Percentiles rank a stretch among this genome's conserved stretches.
Conservation (phyloP, 2,329 filamentous ascomycete species). For the Sclerotinia trifoliorum region DNA sequence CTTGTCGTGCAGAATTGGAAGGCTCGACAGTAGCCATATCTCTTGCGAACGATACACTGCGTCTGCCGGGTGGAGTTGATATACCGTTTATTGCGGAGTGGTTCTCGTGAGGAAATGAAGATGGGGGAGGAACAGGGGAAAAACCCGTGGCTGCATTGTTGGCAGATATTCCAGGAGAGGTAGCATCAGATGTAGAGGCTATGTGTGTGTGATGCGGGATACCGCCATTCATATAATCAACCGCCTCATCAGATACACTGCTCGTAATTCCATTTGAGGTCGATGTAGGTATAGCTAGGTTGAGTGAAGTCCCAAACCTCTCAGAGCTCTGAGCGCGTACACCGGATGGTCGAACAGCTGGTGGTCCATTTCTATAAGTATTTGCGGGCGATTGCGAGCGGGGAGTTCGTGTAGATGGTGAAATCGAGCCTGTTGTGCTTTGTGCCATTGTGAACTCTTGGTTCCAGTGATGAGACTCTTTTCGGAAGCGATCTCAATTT, state of each 20-base stretch:
- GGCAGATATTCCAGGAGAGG: conserved; percentile 8
- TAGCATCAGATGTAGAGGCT: not conserved
- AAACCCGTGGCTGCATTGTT: conserved; percentile 14
- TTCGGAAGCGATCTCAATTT: not conserved
- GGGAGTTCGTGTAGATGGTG: conserved; percentile 41
- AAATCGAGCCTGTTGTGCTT: conserved; percentile 40
- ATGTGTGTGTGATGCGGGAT: conserved; percentile 31
- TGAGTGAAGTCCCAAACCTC: conserved; percentile 23
- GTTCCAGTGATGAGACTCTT: not conserved
- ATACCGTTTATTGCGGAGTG: conserved; percentile 31
- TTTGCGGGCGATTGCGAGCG: conserved; percentile 33
- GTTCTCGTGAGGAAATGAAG: conserved; percentile 14
- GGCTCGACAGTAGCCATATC: conserved; percentile 46
- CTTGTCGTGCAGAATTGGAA: conserved; percentile 56
- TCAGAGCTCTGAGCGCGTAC: conserved; percentile 34
- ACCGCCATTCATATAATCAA: conserved; percentile 40
- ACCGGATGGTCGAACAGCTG: conserved; percentile 33
- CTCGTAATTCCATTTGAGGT: conserved; percentile 27
- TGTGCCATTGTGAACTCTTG: conserved; percentile 32
- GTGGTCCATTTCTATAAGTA: conserved; percentile 31
- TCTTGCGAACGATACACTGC: conserved; percentile 75
- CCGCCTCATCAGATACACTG: conserved; percentile 31
- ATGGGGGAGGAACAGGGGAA: conserved; percentile 26
- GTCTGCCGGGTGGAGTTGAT: conserved; percentile 45
- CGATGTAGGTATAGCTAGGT: conserved; percentile 25